Percentiles rank a stretch among this genome's conserved stretches.
phyloP scores from a whole-genome alignment of 2,329 filamentous ascomycete genomes.

The Calonectria hawksworthii region DNA sequence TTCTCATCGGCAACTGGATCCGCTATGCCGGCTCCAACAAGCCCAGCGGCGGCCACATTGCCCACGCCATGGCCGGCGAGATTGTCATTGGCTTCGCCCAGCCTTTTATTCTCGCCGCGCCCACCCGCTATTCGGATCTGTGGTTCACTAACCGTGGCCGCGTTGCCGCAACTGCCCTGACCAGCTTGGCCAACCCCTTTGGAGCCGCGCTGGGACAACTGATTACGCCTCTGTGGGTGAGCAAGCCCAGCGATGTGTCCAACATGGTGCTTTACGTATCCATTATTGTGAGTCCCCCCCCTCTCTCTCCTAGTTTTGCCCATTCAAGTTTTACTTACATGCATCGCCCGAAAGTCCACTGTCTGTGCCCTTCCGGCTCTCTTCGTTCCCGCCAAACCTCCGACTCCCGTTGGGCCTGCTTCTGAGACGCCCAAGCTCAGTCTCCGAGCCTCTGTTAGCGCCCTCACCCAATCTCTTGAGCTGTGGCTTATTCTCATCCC shows the following conservation, averaged over 20 bases:
- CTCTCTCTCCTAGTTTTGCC: not conserved
- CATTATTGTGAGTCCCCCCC: conserved; percentile 75
- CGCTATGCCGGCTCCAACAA: conserved; percentile 79
- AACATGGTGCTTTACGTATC: conserved; percentile 88
- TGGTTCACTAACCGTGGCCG: conserved; percentile 93
- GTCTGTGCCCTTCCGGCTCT: conserved; percentile 79
- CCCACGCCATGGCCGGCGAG: conserved; percentile 89
- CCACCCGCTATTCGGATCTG: conserved; percentile 90
- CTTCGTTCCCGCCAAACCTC: conserved; percentile 83
- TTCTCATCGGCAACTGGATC: conserved; percentile 91
- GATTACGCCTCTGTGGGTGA: conserved; percentile 84
- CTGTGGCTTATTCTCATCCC: conserved; percentile 86
- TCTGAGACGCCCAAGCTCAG: conserved; percentile 70
- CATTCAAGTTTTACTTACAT: not conserved
- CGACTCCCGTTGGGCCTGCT: conserved; percentile 81
- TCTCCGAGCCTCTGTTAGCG: conserved; percentile 65
- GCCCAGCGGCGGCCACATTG: conserved; percentile 73
- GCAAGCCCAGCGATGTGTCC: conserved; percentile 74
- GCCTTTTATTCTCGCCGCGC: conserved; percentile 91
- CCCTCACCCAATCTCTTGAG: conserved; percentile 71
- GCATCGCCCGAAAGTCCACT: conserved; percentile 47
- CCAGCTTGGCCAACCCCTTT: conserved; percentile 89
- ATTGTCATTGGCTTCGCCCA: conserved; percentile 91
- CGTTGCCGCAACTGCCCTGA: conserved; percentile 88
- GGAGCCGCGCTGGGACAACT: conserved; percentile 91